Evolutionary conservation across 768 basidiomycete genomes (phyloP).

Genomic region (Suillus paluster): DNA sequence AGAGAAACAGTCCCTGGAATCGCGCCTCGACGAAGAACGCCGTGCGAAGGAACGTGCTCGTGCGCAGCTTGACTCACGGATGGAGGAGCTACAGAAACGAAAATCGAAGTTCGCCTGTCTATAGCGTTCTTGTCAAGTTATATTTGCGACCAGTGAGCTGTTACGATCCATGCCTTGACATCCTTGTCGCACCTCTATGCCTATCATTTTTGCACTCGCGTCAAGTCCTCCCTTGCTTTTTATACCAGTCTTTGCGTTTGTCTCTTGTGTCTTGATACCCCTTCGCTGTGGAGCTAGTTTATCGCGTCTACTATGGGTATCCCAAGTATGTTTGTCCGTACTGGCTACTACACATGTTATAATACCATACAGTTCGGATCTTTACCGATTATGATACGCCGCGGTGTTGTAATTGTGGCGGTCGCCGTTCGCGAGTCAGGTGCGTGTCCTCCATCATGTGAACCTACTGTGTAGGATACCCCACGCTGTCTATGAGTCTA

Average conservation of each 20-base stretch:
- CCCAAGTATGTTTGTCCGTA: constrained; percentile 25
- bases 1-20: constrained; percentile 87
- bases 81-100: constrained; percentile 82
- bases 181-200: constrained; percentile 2
- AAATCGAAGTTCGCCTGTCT: constrained; percentile 94
- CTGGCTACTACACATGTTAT: constrained; percentile 24
- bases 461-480: neutral
- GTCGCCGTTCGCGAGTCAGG: constrained; percentile 6
- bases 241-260: constrained; percentile 26
- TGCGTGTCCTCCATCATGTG: constrained; percentile 1
- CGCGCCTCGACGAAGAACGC: constrained; percentile 84
- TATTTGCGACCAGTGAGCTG: constrained; percentile 14
- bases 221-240: constrained; percentile 27
- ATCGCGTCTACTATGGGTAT: constrained; percentile 39
- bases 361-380: constrained; percentile 28
- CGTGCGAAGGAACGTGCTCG: constrained; percentile 88
- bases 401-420: neutral
- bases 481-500: constrained; percentile 1
- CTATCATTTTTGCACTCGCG: constrained; percentile 7
- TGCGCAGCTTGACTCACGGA: constrained; percentile 83
- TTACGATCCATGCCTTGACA: constrained; percentile 15
- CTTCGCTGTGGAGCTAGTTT: constrained; percentile 30
- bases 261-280: constrained; percentile 32
- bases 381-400: constrained; percentile 8
- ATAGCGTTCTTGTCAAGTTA: constrained; percentile 41